Evolutionary conservation across 2,329 filamentous ascomycete species (phyloP).

Genomic region (Aspergillus vadensis): DNA sequence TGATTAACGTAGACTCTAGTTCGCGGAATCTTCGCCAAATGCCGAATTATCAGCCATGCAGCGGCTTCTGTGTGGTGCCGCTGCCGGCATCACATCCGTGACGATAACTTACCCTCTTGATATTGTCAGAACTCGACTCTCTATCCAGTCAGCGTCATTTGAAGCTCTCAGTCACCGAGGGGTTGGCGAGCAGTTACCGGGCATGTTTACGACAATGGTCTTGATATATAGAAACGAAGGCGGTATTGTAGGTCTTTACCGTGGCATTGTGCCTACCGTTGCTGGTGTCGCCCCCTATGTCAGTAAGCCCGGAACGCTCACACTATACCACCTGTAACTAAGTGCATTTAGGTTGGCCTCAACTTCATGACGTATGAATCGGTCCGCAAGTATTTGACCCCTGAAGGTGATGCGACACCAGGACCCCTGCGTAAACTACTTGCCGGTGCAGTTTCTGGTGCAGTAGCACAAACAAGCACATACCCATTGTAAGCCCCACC

Average conservation of each 20-base stretch:
- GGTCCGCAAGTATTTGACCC: conserved; percentile 79
- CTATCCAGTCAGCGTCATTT: conserved; percentile 97
- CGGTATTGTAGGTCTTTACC: conserved; percentile 81
- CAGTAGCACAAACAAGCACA: conserved; percentile 94
- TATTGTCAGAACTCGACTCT: conserved; percentile 92
- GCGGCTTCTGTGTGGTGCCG: conserved; percentile 83
- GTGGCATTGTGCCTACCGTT: conserved; percentile 90
- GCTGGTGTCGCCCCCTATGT: conserved; percentile 95
- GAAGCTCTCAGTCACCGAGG: conserved; percentile 67
- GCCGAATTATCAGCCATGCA: conserved; percentile 71
- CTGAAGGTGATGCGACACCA: conserved; percentile 83
- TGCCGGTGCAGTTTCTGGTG: conserved; percentile 91
- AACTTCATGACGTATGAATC: conserved; percentile 99
- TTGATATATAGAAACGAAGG: conserved; percentile 91
- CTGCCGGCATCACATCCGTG: conserved; percentile 93
- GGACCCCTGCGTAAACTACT: conserved; percentile 76
- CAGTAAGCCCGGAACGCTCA: conserved; percentile 27
- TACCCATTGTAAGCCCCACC: conserved; percentile 80
- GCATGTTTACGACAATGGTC: conserved; percentile 84
- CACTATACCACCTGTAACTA: conserved; percentile 7
- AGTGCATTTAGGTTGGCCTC: conserved; percentile 69
- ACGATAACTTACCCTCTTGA: conserved; percentile 94
- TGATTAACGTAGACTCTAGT: conserved; percentile 42
- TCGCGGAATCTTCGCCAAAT: conserved; percentile 76
- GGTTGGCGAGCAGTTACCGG: conserved; percentile 67